Base-by-base conservation (phyloP, 257 asterid genomes). In the Datura wrightii region DNA sequence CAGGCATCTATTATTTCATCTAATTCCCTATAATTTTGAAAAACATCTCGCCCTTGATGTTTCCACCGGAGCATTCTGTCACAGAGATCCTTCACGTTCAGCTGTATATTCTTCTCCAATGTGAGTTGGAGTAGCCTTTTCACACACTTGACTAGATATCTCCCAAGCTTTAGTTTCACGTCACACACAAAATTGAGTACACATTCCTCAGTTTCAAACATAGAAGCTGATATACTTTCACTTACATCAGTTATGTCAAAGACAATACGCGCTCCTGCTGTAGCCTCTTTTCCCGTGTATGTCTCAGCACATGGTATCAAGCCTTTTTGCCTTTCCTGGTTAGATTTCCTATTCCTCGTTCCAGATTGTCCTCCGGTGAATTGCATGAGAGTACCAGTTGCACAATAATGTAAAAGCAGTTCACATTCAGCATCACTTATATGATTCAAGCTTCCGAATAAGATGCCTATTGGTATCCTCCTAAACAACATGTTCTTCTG, bases 331-430 rank as follows among this genome's bases (percentile, higher is more conserved):
- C 67, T 55, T 56, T 83, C 88, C 19, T 74, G 37, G 74, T 85
- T 92, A 86, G 71, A 62, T 82, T 92, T 79, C 83, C 84, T 87
- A 59, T 79, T 88, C 85, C 88, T 85, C 84, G 85, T 88, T 74
- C 84, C 83, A 83, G 74, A 58, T 86, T 86, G 88, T 82, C 59
- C 70, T 84, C 85, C 89, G 24, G 85, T 39, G 82, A 85, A 70
- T 72, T 85, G 89, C 52, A 56, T 78, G 59, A 89, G 65, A n/a
- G 81, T 85, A 63, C 97, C 98, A 58, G 89, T 91, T 58, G 94
- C 92, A 88, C 95, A 93, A 84, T 89, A 93, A 72, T 93, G 97
- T 90, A 94, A 88, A 86, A 93, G 89, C 88, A 91, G 69, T 16
- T 92, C 92, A 86, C 94, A 91, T 59, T 88, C 92, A 67, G 82